Evolutionary conservation across 2,329 filamentous ascomycete genomes (phyloP), one percentile per base, ranked within the genome.

Genomic region (Xylariaceae sp.): DNA sequence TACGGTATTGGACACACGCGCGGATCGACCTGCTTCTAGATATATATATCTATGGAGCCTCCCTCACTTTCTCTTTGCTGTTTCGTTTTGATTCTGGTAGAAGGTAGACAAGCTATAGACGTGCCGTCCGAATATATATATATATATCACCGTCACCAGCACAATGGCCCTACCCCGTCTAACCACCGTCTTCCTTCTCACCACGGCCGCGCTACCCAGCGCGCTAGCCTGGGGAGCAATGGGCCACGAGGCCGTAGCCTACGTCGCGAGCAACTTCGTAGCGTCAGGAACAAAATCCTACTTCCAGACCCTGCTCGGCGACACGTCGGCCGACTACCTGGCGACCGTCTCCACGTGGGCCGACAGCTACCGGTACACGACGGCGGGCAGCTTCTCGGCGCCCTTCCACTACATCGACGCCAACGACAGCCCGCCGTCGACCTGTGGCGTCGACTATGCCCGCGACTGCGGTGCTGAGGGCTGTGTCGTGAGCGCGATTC

Each of bases 401-500:
- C 72, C 75, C 1, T 76, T 76, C 60, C 82, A 84, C 70, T 84
- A 75, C 66, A 82, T 84, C 73, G 87, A 89, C 70, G 86, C 86
- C 57, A 80, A 87, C 66, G 87, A 89, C 73, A 71, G 74, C 64
- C 87, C 87, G 53, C 86, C 86, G 1, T 66, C 67, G 14, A 75
- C 72, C 41, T 89, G 87, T 74, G 78, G 78, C 58, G 80, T 89
- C 61, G 78, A 84, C 65, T 80, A 81, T 56, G 74, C 77, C 21
- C 82, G 87, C 51, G 87, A 89, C 74, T 89, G 86, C 75, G 83
- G 84, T 60, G 74, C 73, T 8, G 75, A 73, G 9, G 86, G 85
- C n/a, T 89, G 87, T 73, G 77, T 89, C 41, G 79, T 89, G 53
- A 82, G 75, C 56, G 83, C 85, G 4, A 75, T 78, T 11, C 69